Percentiles rank a stretch among this genome's conserved stretches.
Evolutionary conservation across 2,329 filamentous ascomycete genomes (phyloP).

Genomic region (Zopfia rhizophila): DNA sequence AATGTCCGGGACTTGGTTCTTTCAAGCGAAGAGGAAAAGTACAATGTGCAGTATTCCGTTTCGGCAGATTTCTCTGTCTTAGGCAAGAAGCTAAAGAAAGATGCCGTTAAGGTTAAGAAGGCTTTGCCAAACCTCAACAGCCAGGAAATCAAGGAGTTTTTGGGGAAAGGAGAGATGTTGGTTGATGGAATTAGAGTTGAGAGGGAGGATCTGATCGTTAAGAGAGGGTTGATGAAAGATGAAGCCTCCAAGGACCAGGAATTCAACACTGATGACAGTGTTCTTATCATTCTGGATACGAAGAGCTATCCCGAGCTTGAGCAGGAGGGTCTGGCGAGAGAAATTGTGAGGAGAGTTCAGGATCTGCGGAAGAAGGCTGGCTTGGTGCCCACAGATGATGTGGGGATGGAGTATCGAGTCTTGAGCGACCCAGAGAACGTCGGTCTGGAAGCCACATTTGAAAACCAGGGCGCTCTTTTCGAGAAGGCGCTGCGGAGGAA

Average conservation of each 20-base stretch:
- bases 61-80: constrained; percentile 92
- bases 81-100: constrained; percentile 97
- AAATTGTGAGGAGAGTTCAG: constrained; percentile 94
- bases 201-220: constrained; percentile 84
- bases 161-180: constrained; percentile 76
- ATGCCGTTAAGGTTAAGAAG: constrained; percentile 90
- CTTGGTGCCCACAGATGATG: constrained; percentile 89
- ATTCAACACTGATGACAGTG: constrained; percentile 87
- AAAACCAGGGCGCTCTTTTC: constrained; percentile 73
- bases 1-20: constrained; percentile 89
- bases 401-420: constrained; percentile 92
- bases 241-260: constrained; percentile 79
- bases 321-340: constrained; percentile 87
- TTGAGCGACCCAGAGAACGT: constrained; percentile 81
- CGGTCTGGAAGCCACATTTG: constrained; percentile 76
- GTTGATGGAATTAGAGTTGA: constrained; percentile 88
- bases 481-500: constrained; percentile 82
- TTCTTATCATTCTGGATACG: constrained; percentile 89
- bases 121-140: constrained; percentile 82
- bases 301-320: constrained; percentile 85
- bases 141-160: constrained; percentile 82
- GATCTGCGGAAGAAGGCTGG: constrained; percentile 93
- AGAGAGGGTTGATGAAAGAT: constrained; percentile 79
- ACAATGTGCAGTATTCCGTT: constrained; percentile 91
- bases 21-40: constrained; percentile 86